Percentiles rank a stretch among this genome's conserved stretches.
Conservation (phyloP, 257 asterid genomes). For the Plectranthus barbatus region DNA sequence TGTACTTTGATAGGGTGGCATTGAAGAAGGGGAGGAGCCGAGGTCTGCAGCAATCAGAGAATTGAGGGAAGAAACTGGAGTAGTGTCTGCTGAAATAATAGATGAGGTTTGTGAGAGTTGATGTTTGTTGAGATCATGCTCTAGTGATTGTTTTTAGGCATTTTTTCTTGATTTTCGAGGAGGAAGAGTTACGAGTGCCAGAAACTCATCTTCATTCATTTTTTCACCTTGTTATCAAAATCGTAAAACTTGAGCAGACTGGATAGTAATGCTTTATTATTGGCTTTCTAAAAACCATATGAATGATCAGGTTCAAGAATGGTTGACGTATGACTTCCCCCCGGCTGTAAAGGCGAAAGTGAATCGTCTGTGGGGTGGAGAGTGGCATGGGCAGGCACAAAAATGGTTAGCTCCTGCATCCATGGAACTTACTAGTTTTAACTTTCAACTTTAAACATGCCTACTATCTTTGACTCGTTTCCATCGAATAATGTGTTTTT, state of each 20-base stretch:
- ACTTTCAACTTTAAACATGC: neutral
- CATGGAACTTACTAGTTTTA: neutral
- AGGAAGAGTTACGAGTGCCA: neutral
- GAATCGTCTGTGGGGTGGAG: conserved; percentile 97
- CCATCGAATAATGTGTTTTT: neutral
- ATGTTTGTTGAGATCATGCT: neutral
- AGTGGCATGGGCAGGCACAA: conserved; percentile 99
- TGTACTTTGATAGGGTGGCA: conserved; percentile 58
- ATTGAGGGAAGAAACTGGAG: conserved; percentile 91
- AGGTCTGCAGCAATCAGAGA: conserved; percentile 86
- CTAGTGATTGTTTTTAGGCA: neutral
- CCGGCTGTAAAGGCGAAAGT: conserved; percentile 97
- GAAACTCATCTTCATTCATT: neutral
- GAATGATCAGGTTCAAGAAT: conserved; percentile 62
- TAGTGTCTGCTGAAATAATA: conserved; percentile 74
- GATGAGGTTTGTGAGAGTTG: conserved; percentile 56
- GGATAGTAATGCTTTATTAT: neutral
- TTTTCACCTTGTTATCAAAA: neutral
- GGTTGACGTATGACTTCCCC: conserved; percentile 95
- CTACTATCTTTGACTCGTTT: neutral
- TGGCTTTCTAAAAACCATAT: conserved; percentile 4
- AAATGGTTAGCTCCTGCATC: conserved; percentile 54
- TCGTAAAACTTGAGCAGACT: neutral
- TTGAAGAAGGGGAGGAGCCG: conserved; percentile 96
- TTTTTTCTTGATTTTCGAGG: too few species aligned